Evolutionary conservation across 2,329 filamentous ascomycete genomes (phyloP).

Genomic region (Aspergillus neoniger): DNA sequence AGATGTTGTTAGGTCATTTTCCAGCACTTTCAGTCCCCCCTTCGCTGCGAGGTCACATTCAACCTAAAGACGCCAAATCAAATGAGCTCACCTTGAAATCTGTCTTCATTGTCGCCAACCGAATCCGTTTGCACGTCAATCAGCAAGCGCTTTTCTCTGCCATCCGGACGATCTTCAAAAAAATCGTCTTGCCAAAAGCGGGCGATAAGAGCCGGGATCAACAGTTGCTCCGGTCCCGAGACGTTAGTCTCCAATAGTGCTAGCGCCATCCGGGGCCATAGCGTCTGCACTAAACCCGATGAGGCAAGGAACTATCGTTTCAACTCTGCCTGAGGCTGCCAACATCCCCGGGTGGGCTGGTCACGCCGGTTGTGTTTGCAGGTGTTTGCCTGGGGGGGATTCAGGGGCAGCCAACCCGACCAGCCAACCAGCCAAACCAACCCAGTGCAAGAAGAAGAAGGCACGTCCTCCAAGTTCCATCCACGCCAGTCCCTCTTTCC

Average conservation of each 20-base stretch:
- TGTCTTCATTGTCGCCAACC: slow-evolving; percentile 76
- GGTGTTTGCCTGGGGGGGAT: slow-evolving; percentile 22
- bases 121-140: slow-evolving; percentile 20
- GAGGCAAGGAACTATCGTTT: background rate
- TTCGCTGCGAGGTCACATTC: background rate
- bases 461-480: slow-evolving; percentile 15
- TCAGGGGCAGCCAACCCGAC: slow-evolving; percentile 35
- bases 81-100: slow-evolving; percentile 78
- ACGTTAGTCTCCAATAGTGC: slow-evolving; percentile 26
- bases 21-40: background rate
- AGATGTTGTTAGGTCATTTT: slow-evolving; percentile 3
- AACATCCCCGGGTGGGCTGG: background rate
- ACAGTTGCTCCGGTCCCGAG: slow-evolving; percentile 30
- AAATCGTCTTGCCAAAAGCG: slow-evolving; percentile 23
- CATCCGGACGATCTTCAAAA: slow-evolving; percentile 18
- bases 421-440: slow-evolving; percentile 17
- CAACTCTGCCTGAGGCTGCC: background rate
- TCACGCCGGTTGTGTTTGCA: slow-evolving; percentile 21
- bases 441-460: slow-evolving; percentile 22
- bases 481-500: slow-evolving; percentile 19
- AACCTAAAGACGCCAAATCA: background rate
- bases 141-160: slow-evolving; percentile 16
- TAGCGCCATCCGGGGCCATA: slow-evolving; percentile 35
- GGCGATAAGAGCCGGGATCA: slow-evolving; percentile 31
- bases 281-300: background rate